Percentiles rank a stretch among this genome's conserved stretches.
Evolutionary conservation across 371 early-diverging fungal genomes (phyloP).

Genomic region (Mucor sp.): DNA sequence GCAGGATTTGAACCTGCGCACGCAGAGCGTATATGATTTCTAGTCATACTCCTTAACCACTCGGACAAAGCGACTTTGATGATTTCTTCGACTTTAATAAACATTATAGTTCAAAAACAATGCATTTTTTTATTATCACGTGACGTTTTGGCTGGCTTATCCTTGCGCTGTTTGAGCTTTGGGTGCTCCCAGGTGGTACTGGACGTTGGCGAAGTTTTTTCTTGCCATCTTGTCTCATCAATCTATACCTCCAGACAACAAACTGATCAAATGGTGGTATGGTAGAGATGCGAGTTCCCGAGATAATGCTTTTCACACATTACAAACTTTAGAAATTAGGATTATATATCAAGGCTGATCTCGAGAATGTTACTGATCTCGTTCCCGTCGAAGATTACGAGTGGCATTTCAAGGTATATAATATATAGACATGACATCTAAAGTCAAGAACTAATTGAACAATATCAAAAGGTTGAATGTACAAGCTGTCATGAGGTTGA

Average conservation of each 20-base stretch:
- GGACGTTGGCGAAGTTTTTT: background rate
- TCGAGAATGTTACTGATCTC: conserved; percentile 81
- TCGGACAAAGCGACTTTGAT: conserved; percentile 6
- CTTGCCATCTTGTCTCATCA: background rate
- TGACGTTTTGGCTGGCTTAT: background rate
- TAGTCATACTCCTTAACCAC: conserved; percentile 11
- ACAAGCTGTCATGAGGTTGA: conserved; percentile 81
- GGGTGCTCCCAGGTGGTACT: too few species aligned
- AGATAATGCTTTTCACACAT: background rate
- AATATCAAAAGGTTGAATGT: conserved; percentile 66
- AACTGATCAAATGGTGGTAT: background rate
- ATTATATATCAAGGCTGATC: conserved; percentile 76
- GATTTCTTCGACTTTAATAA: background rate
- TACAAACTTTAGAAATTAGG: conserved; percentile 26
- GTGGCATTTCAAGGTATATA: conserved; percentile 84
- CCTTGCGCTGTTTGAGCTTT: too few species aligned
- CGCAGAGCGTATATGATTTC: conserved; percentile 20
- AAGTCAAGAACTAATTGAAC: background rate
- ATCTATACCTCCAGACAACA: background rate
- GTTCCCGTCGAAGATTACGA: conserved; percentile 62
- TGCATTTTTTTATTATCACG: background rate
- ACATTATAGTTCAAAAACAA: too few species aligned
- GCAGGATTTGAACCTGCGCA: conserved; percentile 26
- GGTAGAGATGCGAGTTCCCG: background rate
- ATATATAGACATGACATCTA: background rate